phyloP scores from a whole-genome alignment of 1,284 basidiomycete species.

The Pseudozyma sp. region DNA sequence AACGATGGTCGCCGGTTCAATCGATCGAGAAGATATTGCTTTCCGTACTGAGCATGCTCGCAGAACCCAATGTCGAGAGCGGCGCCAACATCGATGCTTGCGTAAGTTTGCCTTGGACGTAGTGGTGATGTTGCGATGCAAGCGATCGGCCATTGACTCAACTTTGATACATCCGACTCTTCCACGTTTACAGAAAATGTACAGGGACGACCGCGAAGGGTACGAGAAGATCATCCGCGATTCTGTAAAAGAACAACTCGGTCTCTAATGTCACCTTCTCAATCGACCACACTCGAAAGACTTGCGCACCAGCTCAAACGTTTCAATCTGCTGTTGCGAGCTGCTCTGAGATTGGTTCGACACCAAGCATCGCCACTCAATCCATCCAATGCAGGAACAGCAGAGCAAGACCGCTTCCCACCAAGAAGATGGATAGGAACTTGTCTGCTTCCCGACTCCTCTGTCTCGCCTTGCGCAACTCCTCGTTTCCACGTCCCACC shows the following conservation, averaged over 20 bases:
- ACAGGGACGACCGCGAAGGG: conserved; percentile 62
- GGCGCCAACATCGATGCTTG: conserved; percentile 91
- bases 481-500: conserved; percentile 85
- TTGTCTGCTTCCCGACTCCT: conserved; percentile 83
- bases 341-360: neutral
- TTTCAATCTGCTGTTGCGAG: too few species aligned
- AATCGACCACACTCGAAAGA: neutral
- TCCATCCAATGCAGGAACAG: conserved; percentile 80
- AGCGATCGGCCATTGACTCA: too few species aligned
- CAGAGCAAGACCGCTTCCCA: conserved; percentile 84
- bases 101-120: conserved; percentile 54
- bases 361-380: conserved; percentile 14
- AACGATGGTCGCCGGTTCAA: conserved; percentile 98
- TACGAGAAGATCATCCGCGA: conserved; percentile 66
- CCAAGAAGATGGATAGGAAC: conserved; percentile 84
- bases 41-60: conserved; percentile 98
- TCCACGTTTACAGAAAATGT: conserved; percentile 56
- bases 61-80: conserved; percentile 98
- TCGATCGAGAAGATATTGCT: conserved; percentile 92
- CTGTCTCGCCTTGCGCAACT: conserved; percentile 83
- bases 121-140: too few species aligned
- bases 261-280: conserved; percentile 39
- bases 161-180: neutral
- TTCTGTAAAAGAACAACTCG: conserved; percentile 64
- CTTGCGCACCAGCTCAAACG: neutral